Base-by-base conservation (phyloP, 257 asterid genomes). In the Fraxinus quadrangulata region DNA sequence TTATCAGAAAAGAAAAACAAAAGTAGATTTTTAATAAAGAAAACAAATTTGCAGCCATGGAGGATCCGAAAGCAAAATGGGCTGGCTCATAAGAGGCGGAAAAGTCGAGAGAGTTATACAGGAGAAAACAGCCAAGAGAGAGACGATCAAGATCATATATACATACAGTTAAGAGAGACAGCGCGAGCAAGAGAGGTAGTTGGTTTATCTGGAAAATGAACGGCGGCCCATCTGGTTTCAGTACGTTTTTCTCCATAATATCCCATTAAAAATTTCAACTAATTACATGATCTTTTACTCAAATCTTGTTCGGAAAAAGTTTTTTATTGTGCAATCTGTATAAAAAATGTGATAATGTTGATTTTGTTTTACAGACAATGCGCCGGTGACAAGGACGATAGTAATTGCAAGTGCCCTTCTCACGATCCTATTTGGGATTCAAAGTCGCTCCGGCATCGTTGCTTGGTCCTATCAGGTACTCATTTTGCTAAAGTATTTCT, bases 221-320 rank as follows among this genome's bases (percentile, higher is more conserved):
- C 97, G 98, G 97, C 88, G 98, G 98, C 83, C 98, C 97, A 82
- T 91, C 97, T 86, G 99, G 99, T 84, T 95, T 95, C 92, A 89
- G 98, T 95, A 89, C 42, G 98, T 78, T 71, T 75, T 73, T 78
- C 65, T 67, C 70, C 72, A 70, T 75, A 39, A 39, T 39, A 72
- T 7, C 69, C 70, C 36, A 2, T n/a, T 1, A 2, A 1, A n/a
- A 40, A 40, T 56, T 78, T 39, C 7, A 1, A 24, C 16, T 24
- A 17, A 39, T 21, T 36, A 19, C 56, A 26, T 24, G 7, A 26
- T 26, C 34, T 10, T 24, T 23, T 10, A 63, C 67, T 63, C 69
- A 4, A 6, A 4, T 54, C 4, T 77, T 75, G 19, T 28, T 63
- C 40, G 45, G n/a, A 31, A 26, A 11, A 2, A 28, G 12, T 17